Base-by-base conservation (phyloP, 371 early-diverging fungal genomes). In the Saksenaea vasiformis region DNA sequence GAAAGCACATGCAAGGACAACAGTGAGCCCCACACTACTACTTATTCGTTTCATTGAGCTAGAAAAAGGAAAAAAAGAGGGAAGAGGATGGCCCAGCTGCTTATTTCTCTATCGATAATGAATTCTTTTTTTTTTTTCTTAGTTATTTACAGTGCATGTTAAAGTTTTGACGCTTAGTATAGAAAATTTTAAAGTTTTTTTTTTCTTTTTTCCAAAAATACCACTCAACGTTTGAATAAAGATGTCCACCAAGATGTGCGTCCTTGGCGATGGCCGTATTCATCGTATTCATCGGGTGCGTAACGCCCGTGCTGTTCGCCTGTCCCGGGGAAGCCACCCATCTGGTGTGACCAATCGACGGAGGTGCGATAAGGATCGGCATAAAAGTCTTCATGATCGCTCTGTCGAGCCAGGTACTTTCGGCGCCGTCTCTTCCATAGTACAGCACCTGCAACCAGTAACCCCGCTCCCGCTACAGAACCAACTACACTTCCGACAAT, bases 321-420 rank as follows among this genome's bases (percentile, higher is more conserved):
- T 11, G 51, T 47, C 5, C 51, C 51, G 0, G 51, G 51, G 22
- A 47, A 47, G 3, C 51, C 51, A 22, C 51, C 51, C 51, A 22
- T 22, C 22, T 47, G 51, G 51, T 47, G 51, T 11, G 51, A 47
- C 51, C 51, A 47, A 26, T 47, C 51, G 51, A 47, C 51, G 24
- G 51, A 47, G 24, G 51, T 19, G 8, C 59, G 59, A 41, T 59
- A 44, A 22, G 59, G 59, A 31, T 59, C 59, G 15, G 59, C 59
- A 41, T 59, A 59, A 31, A 59, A 59, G 28, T 59, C 59, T 38
- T 59, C 59, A 24, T 59, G 43, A 43, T 59, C 38, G 44, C 19
- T 43, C 27, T 43, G 59, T 17, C 51, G 51, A 39, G 38, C 59
- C 44, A 59, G 14, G 26, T 38, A 41, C 59, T 26, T 14, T 41